A percentile compares a stretch with the other conserved stretches of the same genome.
phyloP scores from a whole-genome alignment of 805 yeast genomes.

The Pichia membranifaciens region DNA sequence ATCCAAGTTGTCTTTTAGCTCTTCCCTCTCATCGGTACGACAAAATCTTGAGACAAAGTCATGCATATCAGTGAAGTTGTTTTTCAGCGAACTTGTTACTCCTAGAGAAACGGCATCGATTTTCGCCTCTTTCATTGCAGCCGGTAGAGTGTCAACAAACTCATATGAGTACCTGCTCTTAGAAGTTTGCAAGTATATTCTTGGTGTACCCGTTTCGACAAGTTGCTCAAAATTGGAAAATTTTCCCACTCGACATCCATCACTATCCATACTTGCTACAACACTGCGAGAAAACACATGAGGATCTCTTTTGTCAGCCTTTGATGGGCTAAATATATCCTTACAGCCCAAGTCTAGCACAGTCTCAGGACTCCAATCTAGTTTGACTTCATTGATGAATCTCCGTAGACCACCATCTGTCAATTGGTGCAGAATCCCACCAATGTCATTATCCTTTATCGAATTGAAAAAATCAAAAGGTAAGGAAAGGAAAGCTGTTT shows the following conservation, averaged over 20 bases:
- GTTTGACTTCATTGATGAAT: conserved; percentile 1
- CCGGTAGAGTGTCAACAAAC: conserved; percentile 31
- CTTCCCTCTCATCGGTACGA: conserved; percentile 47
- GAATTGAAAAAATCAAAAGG: conserved; percentile 40
- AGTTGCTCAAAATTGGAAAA: conserved; percentile 11
- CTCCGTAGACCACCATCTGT: conserved; percentile 8
- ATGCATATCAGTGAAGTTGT: conserved; percentile 21
- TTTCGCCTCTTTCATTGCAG: conserved; percentile 13
- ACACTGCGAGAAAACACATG: conserved; percentile 27
- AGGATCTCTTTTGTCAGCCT: neutral
- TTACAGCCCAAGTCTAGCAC: neutral
- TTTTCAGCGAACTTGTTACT: conserved; percentile 23
- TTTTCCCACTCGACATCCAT: conserved; percentile 1
- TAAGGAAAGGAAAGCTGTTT: conserved; percentile 33
- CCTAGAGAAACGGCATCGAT: conserved; percentile 17
- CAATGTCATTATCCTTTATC: conserved; percentile 1
- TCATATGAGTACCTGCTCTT: conserved; percentile 13
- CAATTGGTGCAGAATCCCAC: conserved; percentile 3
- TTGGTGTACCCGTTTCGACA: conserved; percentile 17
- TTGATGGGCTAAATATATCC: neutral
- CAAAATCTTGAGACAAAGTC: conserved; percentile 24
- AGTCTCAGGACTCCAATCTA: conserved; percentile 2
- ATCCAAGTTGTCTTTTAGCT: conserved; percentile 34
- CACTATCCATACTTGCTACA: conserved; percentile 20
- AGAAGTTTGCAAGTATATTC: conserved; percentile 15